Base-by-base conservation (phyloP, 345 rosid genomes). In the Euclidium syriacum region DNA sequence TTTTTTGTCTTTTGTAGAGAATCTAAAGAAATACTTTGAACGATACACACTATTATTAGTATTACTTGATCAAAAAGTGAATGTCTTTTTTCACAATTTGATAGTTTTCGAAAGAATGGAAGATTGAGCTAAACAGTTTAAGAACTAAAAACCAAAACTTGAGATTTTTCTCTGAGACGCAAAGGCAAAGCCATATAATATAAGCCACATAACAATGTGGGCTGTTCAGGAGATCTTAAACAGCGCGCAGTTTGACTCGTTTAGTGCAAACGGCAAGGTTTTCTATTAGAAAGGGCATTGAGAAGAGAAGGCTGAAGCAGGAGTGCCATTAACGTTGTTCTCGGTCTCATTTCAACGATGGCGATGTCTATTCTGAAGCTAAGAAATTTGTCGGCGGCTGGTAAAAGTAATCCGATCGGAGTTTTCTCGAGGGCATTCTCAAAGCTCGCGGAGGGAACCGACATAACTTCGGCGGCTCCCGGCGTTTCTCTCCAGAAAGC, bases 401-500 rank as follows among this genome's bases (percentile, higher is more conserved):
- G 43, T 7, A 78, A 32, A 32, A 44, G 54, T 20, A 22, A 63
- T 39, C 76, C 74, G 39, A 52, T 63, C 42, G 78, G 77, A 61
- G 58, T 62, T 16, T 65, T 64, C 0, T 76, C 71, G 44, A 84
- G 83, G 56, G 69, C 77, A 10, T 88, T 76, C 74, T 83, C 87
- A 10, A 80, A 86, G 74, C 50, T 86, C 3, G 71, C 92, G 0
- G 85, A 76, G 5, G 98, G 95, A 9, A 60, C 73, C 2, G 92
- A 86, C 63, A 44, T 86, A 40, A 80, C 86, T 48, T 78, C 84
- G 25, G 87, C 84, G 10, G 95, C 90, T 16, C 80, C 86, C 0
- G 77, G 64, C 49, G 89, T 86, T 27, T 77, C 85, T 40, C 98
- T 88, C 80, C 98, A 91, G 83, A 86, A 81, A 77, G 88, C 95